phyloP scores from a whole-genome alignment of 2,329 filamentous ascomycete genomes.

The Bipolaris victoriae region DNA sequence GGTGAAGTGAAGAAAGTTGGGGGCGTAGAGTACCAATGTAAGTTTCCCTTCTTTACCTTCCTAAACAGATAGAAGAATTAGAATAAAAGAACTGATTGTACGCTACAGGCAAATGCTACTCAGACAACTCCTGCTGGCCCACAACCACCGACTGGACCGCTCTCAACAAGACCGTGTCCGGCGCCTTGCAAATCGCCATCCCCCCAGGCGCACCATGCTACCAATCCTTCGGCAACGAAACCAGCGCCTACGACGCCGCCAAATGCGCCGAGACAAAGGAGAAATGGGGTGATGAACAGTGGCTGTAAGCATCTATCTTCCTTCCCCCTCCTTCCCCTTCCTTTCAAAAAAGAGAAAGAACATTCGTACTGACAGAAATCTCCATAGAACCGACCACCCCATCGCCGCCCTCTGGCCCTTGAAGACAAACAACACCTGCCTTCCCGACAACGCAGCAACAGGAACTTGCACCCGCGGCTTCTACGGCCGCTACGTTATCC shows the following conservation, averaged over 20 bases:
- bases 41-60: background rate
- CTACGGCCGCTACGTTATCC: conserved; percentile 43
- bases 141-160: conserved; percentile 32
- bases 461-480: conserved; percentile 40
- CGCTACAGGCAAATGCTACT: conserved; percentile 39
- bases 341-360: too few relatives aligned
- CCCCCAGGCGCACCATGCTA: conserved; percentile 43
- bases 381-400: conserved; percentile 38
- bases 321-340: background rate
- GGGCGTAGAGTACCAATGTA: conserved; percentile 36
- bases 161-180: conserved; percentile 40
- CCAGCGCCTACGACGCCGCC: conserved; percentile 31
- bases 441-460: conserved; percentile 34
- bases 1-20: conserved; percentile 38
- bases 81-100: too few relatives aligned
- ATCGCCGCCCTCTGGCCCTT: conserved; percentile 43
- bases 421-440: conserved; percentile 45
- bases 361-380: background rate
- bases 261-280: conserved; percentile 36
- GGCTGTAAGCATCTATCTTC: conserved; percentile 28
- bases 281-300: conserved; percentile 41
- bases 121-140: conserved; percentile 44
- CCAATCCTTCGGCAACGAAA: conserved; percentile 29
- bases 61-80: background rate
- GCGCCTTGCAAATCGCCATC: conserved; percentile 34